phyloP scores from a whole-genome alignment of 2,329 filamentous ascomycete species.

The Penicillium sp. region DNA sequence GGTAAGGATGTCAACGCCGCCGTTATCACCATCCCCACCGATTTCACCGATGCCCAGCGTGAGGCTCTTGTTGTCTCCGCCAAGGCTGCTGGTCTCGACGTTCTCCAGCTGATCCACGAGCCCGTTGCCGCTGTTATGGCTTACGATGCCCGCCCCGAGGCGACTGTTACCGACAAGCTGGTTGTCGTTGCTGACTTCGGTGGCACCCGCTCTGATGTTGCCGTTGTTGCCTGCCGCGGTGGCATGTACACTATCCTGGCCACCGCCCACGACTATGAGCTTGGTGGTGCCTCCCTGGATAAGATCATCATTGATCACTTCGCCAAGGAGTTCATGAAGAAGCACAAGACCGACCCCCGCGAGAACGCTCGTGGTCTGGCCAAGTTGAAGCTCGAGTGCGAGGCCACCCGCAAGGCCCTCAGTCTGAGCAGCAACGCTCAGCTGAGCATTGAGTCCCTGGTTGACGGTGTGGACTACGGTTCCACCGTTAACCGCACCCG shows the following conservation, averaged over 20 bases:
- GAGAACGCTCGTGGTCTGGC: slow-evolving; percentile 77
- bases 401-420: slow-evolving; percentile 87
- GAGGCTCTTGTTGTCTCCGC: slow-evolving; percentile 75
- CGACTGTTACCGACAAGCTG: slow-evolving; percentile 76
- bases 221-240: slow-evolving; percentile 84
- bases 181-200: slow-evolving; percentile 90
- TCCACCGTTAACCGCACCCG: slow-evolving; percentile 89
- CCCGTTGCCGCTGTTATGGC: slow-evolving; percentile 85
- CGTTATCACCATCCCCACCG: slow-evolving; percentile 89
- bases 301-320: slow-evolving; percentile 93
- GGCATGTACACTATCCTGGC: slow-evolving; percentile 96
- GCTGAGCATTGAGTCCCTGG: slow-evolving; percentile 89
- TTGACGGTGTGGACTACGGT: slow-evolving; percentile 86
- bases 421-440: slow-evolving; percentile 83
- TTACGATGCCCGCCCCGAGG: slow-evolving; percentile 82
- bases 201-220: slow-evolving; percentile 86
- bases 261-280: slow-evolving; percentile 93
- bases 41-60: slow-evolving; percentile 86
- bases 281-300: slow-evolving; percentile 81
- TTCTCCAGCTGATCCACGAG: slow-evolving; percentile 90
- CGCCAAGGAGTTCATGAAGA: slow-evolving; percentile 98
- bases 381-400: slow-evolving; percentile 88
- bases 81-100: slow-evolving; percentile 76
- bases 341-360: slow-evolving; percentile 85
- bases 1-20: slow-evolving; percentile 93